Conservation (phyloP, 1,284 basidiomycete species). For the Xerocomus amazonicus region DNA sequence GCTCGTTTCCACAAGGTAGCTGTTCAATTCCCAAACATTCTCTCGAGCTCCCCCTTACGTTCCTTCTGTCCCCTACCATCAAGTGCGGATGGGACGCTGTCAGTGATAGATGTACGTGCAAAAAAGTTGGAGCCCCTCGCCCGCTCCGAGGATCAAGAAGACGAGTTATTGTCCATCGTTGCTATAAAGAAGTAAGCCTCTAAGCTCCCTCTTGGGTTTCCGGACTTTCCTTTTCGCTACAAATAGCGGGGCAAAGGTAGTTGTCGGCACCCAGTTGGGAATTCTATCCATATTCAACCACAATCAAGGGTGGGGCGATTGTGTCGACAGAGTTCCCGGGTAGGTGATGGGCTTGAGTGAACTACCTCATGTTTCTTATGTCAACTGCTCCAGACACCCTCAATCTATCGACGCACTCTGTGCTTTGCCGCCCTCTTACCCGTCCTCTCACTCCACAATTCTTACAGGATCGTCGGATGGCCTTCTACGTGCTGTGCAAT, state of each 20-base stretch:
- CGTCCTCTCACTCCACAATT: slow-evolving; percentile 68
- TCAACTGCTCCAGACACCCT: slow-evolving; percentile 59
- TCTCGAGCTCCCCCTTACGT: not conserved
- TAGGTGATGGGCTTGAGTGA: slow-evolving; percentile 32
- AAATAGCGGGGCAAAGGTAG: slow-evolving; percentile 68
- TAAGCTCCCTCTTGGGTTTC: not conserved
- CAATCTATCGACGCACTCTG: slow-evolving; percentile 85
- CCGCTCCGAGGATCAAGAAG: slow-evolving; percentile 93
- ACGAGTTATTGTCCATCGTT: slow-evolving; percentile 85
- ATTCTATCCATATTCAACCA: slow-evolving; percentile 91
- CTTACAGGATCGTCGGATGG: slow-evolving; percentile 95
- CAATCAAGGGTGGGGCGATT: slow-evolving; percentile 84
- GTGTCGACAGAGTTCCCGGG: slow-evolving; percentile 91
- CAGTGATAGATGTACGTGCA: slow-evolving; percentile 83
- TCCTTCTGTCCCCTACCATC: slow-evolving; percentile 2
- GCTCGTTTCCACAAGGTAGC: slow-evolving; percentile 78
- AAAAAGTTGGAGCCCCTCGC: slow-evolving; percentile 72
- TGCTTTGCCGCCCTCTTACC: slow-evolving; percentile 61
- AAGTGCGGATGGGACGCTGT: slow-evolving; percentile 90
- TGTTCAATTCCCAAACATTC: slow-evolving; percentile 24
- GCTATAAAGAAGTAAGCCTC: slow-evolving; percentile 70
- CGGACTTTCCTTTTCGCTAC: not conserved
- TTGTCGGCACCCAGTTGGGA: slow-evolving; percentile 89
- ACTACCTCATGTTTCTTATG: slow-evolving; percentile 6
- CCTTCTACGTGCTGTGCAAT: slow-evolving; percentile 83